Evolutionary conservation across 345 rosid genomes (phyloP).

Genomic region (Anacardium occidentale): DNA sequence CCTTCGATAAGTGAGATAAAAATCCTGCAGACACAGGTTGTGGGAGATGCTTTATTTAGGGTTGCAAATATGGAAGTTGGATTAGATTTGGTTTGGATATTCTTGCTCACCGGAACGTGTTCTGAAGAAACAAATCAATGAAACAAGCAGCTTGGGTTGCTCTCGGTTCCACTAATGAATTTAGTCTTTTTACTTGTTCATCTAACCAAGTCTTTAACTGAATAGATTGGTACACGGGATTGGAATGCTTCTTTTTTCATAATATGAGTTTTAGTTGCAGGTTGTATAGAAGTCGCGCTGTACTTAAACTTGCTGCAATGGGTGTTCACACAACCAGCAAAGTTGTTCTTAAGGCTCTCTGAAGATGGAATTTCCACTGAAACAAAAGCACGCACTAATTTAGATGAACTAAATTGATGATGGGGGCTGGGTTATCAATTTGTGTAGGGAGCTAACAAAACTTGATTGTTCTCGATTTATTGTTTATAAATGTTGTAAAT

Average conservation of each 20-base stretch:
- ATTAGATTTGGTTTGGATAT: no score
- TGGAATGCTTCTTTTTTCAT: background rate
- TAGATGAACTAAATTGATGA: conserved; percentile 8
- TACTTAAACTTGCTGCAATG: conserved; percentile 64
- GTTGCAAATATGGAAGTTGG: no score
- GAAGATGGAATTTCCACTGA: conserved; percentile 26
- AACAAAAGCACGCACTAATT: conserved; percentile 8
- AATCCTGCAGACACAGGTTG: no score
- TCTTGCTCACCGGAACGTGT: no score
- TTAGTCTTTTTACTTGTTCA: no score
- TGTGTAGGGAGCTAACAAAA: background rate
- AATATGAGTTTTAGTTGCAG: conserved; percentile 35
- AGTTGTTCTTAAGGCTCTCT: conserved; percentile 61
- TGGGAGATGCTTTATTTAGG: no score
- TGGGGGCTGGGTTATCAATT: conserved; percentile 9
- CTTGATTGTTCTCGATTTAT: background rate
- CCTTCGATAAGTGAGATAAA: no score
- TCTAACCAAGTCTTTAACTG: background rate
- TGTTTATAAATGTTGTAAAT: conserved; percentile 35
- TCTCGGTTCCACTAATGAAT: no score
- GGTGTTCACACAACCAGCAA: conserved; percentile 72
- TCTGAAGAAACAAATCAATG: no score
- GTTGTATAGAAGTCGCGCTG: conserved; percentile 58
- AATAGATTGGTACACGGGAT: background rate
- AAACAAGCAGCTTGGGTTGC: no score